Conservation (phyloP, 805 yeast species). For the Kazachstania bromeliacearum region DNA sequence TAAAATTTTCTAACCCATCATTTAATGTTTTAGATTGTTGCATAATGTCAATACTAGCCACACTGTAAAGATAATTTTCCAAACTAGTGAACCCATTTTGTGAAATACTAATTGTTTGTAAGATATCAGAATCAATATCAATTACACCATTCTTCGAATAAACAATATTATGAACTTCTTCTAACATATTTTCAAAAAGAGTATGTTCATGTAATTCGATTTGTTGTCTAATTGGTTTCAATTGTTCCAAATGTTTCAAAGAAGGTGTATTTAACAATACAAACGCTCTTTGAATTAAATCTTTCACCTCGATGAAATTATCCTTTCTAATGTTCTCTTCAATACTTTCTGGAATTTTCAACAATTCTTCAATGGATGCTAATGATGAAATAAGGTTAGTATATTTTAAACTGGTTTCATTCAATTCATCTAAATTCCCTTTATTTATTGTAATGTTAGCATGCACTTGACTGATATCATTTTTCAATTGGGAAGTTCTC, state of each 20-base stretch:
- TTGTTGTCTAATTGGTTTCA: conserved; percentile 41
- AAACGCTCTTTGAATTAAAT: conserved; percentile 38
- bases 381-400: conserved; percentile 62
- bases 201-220: conserved; percentile 48
- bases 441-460: conserved; percentile 44
- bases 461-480: conserved; percentile 40
- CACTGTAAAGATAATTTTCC: conserved; percentile 45
- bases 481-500: conserved; percentile 40
- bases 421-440: conserved; percentile 53
- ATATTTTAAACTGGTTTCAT: conserved; percentile 50
- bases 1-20: conserved; percentile 30
- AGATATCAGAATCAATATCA: conserved; percentile 14
- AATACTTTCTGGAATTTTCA: conserved; percentile 48
- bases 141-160: conserved; percentile 38
- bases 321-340: conserved; percentile 64
- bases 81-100: conserved; percentile 32
- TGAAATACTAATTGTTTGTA: conserved; percentile 14
- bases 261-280: conserved; percentile 40
- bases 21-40: conserved; percentile 39
- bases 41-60: conserved; percentile 48
- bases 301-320: conserved; percentile 57
- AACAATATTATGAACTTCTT: conserved; percentile 63
- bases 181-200: conserved; percentile 63
- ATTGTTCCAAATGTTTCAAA: conserved; percentile 50
- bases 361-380: conserved; percentile 53